phyloP scores from a whole-genome alignment of 192 early-diverging fungal species.

The Gryganskiella cystojenkinii region DNA sequence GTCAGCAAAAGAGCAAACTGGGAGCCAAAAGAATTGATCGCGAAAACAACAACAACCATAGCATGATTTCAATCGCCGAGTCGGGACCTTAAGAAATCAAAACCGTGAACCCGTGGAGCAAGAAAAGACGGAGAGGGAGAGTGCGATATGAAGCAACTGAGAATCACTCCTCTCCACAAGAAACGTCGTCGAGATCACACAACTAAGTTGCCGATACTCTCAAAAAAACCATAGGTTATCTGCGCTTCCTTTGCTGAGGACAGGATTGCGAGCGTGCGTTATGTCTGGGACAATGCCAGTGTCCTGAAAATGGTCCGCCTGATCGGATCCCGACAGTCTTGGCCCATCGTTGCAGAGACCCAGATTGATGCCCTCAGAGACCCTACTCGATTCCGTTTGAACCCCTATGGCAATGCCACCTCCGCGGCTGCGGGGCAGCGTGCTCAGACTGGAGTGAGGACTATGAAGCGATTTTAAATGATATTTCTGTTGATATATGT shows the following conservation, averaged over 20 bases:
- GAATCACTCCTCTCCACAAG: not conserved
- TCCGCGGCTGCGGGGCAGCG: constrained; percentile 16
- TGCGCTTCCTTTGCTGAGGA: constrained; percentile 32
- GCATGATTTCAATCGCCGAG: no score
- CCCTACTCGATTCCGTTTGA: constrained; percentile 43
- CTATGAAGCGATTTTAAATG: not conserved
- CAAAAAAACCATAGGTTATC: constrained; percentile 21
- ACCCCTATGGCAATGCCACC: constrained; percentile 48
- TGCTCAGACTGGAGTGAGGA: constrained; percentile 24
- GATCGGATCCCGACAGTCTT: constrained; percentile 45
- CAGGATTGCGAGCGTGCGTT: constrained; percentile 43
- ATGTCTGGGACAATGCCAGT: constrained; percentile 50
- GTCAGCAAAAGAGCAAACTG: not conserved
- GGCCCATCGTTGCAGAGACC: constrained; percentile 53
- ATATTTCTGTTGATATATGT: no score
- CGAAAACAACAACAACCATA: no score
- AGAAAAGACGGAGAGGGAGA: not conserved
- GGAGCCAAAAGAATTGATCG: no score
- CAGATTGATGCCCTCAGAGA: constrained; percentile 48
- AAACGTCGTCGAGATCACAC: not conserved
- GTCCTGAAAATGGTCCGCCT: constrained; percentile 52
- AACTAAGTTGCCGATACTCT: not conserved
- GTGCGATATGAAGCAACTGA: not conserved
- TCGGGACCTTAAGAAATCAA: no score
- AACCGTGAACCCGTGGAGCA: no score